Conservation (phyloP, 225 moss, liverwort and hornwort genomes). For the Ulota crispa region DNA sequence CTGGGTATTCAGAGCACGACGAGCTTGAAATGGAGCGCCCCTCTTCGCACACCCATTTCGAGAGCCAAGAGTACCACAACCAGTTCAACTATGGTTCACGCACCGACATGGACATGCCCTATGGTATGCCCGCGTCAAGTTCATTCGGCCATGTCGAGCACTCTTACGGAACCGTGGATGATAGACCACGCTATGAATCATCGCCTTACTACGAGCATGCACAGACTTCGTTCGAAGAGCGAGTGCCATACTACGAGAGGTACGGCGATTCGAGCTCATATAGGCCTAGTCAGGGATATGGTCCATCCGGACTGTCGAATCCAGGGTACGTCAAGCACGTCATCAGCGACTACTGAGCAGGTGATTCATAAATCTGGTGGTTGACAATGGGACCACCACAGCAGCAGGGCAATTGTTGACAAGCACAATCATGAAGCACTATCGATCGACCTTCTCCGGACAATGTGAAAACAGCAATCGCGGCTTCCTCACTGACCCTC, state of each 20-base stretch:
- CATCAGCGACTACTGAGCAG: constrained; percentile 46
- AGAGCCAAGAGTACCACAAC: constrained; percentile 20
- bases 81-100: constrained; percentile 17
- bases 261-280: constrained; percentile 25
- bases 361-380: background rate
- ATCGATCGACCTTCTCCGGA: constrained; percentile 16
- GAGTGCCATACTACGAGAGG: constrained; percentile 33
- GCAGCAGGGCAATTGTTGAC: constrained; percentile 23
- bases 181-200: constrained; percentile 39
- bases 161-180: constrained; percentile 31
- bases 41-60: constrained; percentile 9
- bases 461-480: constrained; percentile 20
- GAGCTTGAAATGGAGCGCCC: constrained; percentile 15
- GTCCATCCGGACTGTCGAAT: constrained; percentile 30
- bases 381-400: background rate
- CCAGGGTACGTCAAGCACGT: constrained; percentile 55
- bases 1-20: constrained; percentile 26
- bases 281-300: constrained; percentile 29
- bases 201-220: constrained; percentile 19
- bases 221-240: constrained; percentile 30
- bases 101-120: constrained; percentile 12
- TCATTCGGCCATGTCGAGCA: constrained; percentile 23
- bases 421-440: constrained; percentile 20
- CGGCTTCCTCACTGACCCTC: constrained; percentile 10
- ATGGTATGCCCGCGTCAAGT: constrained; percentile 26